Evolutionary conservation across 2,329 filamentous ascomycete species (phyloP).

Genomic region (Elsinoe perseae): DNA sequence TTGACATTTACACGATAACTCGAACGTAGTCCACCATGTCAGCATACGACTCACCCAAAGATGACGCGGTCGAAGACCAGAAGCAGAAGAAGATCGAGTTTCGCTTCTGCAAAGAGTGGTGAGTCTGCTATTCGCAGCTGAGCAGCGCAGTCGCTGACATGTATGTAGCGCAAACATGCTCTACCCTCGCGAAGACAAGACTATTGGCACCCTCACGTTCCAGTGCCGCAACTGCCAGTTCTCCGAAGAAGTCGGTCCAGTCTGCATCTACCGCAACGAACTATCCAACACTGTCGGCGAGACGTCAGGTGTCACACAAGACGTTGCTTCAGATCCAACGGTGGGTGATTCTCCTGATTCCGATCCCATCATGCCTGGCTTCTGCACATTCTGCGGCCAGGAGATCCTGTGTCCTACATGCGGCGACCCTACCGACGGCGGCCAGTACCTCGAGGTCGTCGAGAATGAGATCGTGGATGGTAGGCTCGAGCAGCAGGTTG

Average conservation of each 20-base stretch:
- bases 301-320: conserved; percentile 93
- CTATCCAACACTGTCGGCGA: conserved; percentile 87
- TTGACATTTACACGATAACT: background rate
- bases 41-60: conserved; percentile 27
- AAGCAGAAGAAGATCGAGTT: conserved; percentile 74
- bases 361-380: conserved; percentile 31
- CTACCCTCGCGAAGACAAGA: conserved; percentile 89
- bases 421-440: conserved; percentile 38
- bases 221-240: conserved; percentile 93
- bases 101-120: conserved; percentile 97
- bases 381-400: conserved; percentile 53
- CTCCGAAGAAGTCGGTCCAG: conserved; percentile 75
- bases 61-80: conserved; percentile 30
- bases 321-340: conserved; percentile 96
- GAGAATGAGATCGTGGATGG: conserved; percentile 29
- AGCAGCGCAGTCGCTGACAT: background rate
- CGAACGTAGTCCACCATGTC: conserved; percentile 22
- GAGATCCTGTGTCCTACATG: conserved; percentile 49
- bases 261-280: conserved; percentile 92
- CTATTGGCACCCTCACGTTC: conserved; percentile 79
- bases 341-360: conserved; percentile 55
- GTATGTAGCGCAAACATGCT: conserved; percentile 77
- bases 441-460: conserved; percentile 39
- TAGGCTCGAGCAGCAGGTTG: conserved; percentile 21
- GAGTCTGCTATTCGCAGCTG: conserved; percentile 24